phyloP scores from a whole-genome alignment of 768 basidiomycete species.

The Crucibulum laeve region DNA sequence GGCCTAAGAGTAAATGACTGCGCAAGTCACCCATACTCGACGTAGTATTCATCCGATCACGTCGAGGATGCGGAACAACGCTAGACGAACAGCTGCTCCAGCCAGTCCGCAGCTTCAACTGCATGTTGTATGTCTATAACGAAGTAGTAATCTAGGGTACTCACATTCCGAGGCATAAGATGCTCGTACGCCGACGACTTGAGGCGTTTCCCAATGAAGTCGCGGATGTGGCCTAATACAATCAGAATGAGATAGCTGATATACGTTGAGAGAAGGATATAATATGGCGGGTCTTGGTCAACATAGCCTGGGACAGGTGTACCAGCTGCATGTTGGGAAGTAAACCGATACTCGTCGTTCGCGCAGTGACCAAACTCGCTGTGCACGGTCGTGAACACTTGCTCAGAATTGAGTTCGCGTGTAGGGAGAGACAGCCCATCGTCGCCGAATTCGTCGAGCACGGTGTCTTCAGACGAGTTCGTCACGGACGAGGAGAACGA shows the following conservation, averaged over 20 bases:
- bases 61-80: too few relatives aligned
- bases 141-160: slow-evolving; percentile 22
- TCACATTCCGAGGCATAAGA: slow-evolving; percentile 77
- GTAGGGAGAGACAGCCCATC: slow-evolving; percentile 61
- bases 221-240: slow-evolving; percentile 85
- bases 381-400: slow-evolving; percentile 75
- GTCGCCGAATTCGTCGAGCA: slow-evolving; percentile 55
- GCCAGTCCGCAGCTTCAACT: too few relatives aligned
- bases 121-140: too few relatives aligned
- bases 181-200: slow-evolving; percentile 67
- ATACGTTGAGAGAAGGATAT: slow-evolving; percentile 88
- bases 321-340: slow-evolving; percentile 54
- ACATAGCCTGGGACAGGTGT: slow-evolving; percentile 46
- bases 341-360: slow-evolving; percentile 68
- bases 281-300: slow-evolving; percentile 87
- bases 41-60: too few relatives aligned
- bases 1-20: too few relatives aligned
- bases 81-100: too few relatives aligned
- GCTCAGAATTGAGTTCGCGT: slow-evolving; percentile 74
- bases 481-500: slow-evolving; percentile 74
- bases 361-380: slow-evolving; percentile 92
- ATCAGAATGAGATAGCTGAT: slow-evolving; percentile 93
- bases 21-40: too few relatives aligned
- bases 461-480: slow-evolving; percentile 61
- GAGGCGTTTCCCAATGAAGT: slow-evolving; percentile 90